Percentiles rank a stretch among this genome's conserved stretches.
Evolutionary conservation across 78 protist species (phyloP).

Genomic region (Isochrysis galbana): DNA sequence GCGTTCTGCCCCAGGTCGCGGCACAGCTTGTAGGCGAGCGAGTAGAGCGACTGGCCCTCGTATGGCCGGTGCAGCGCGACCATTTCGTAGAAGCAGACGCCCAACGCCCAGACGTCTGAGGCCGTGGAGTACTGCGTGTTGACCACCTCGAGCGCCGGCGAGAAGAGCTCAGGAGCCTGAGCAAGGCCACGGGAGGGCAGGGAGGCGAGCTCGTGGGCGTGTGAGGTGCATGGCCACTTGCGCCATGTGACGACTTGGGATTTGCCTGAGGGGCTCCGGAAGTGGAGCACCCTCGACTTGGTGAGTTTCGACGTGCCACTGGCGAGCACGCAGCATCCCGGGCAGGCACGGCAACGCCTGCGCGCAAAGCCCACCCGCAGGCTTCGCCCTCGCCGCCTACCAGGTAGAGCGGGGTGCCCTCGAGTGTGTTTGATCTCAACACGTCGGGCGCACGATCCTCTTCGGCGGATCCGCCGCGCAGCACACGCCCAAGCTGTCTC

Average conservation of each 20-base stretch:
- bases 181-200: background rate
- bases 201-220: background rate
- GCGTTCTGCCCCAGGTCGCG: background rate
- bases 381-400: conserved; percentile 37
- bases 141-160: conserved; percentile 17
- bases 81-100: conserved; percentile 38
- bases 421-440: background rate
- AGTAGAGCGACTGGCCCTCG: conserved; percentile 10
- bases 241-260: no score
- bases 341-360: no score
- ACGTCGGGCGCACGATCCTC: background rate
- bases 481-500: background rate
- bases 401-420: conserved; percentile 73
- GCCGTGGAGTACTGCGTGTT: conserved; percentile 32
- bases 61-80: conserved; percentile 24
- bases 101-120: conserved; percentile 56
- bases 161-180: background rate
- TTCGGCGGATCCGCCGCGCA: background rate
- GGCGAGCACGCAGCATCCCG: no score
- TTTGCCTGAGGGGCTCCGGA: no score
- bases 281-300: no score
- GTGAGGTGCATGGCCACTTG: no score
- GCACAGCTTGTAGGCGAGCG: background rate
- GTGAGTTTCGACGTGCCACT: no score
- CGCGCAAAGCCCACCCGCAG: no score